Base-by-base conservation (phyloP, 1,139 yeast species). In the Nakaseomyces glabratus region DNA sequence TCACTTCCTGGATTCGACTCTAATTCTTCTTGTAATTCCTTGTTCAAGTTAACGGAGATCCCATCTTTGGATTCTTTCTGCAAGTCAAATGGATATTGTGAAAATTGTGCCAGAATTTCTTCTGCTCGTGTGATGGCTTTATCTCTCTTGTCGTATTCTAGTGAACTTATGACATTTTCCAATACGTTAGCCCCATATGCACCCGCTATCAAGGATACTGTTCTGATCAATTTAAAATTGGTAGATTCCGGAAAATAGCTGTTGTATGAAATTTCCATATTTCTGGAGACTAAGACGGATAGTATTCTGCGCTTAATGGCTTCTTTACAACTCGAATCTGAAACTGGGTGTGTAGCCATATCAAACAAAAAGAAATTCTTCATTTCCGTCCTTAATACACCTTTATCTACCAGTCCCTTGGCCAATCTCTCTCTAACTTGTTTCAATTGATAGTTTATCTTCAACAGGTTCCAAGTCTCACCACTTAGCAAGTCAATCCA, bases 271-370 rank as follows among this genome's bases (percentile, higher is more conserved):
- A 71, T 45, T 28, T 63, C 66, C 42, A 69, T 60, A 35, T 82
- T 82, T 59, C 95, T 73, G 31, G 80, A 66, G 8, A 84, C 76
- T 46, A 90, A 66, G 38, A 85, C 60, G 35, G 72, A 69, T 44
- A 88, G 66, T 22, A 85, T 73, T 51, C 97, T 72, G 45, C 76
- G 71, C 43, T 79, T 76, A 34, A 75, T 67, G 39, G 85, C 77
- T 46, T 81, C 82, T 58, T 86, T 93, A 51, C 93, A 84, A 31
- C 82, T 71, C 37, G 79, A 64, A 61, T 90, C 98, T 24, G 93
- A 82, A 10, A 90, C 76, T 3, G 99, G 99, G 59, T 93, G 98
- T 6, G 98, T 93, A 16, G 98, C 95, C 96, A 90, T 90, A 61
- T 90, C 98, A 50, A 90, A 90, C 38, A 90, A 66, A 54, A 93